Conservation (phyloP, 768 basidiomycete genomes). For the Panus rudis region DNA sequence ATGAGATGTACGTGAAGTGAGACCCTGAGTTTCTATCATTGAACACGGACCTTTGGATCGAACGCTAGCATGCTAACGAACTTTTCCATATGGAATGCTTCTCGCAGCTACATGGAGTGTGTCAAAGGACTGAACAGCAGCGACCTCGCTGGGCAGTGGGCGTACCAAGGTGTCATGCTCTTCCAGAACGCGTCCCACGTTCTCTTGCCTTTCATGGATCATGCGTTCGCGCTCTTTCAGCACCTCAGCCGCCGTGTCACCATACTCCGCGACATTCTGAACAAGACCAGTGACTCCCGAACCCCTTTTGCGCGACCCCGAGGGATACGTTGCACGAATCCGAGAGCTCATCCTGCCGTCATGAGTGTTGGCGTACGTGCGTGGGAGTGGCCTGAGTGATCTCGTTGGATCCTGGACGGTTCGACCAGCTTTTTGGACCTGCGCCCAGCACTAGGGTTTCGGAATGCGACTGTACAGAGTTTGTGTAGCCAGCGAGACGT, state of each 20-base stretch:
- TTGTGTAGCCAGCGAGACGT: constrained; percentile 1
- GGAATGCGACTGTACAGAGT: neutral
- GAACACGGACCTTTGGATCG: constrained; percentile 58
- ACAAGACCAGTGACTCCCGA: neutral
- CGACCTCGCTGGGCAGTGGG: neutral
- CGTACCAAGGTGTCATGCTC: constrained; percentile 72
- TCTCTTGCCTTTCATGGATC: constrained; percentile 50
- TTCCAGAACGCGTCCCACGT: constrained; percentile 53
- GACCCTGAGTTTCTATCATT: neutral
- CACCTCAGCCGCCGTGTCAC: constrained; percentile 9
- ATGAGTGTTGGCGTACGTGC: constrained; percentile 9
- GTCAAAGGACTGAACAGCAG: neutral
- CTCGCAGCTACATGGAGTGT: constrained; percentile 53
- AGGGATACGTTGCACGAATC: constrained; percentile 3
- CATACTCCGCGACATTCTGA: neutral
- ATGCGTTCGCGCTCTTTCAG: constrained; percentile 34
- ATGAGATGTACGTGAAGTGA: constrained; percentile 3
- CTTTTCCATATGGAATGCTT: constrained; percentile 83
- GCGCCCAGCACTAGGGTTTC: neutral
- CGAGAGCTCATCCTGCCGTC: constrained; percentile 10
- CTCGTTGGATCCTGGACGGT: constrained; percentile 62
- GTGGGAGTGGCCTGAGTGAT: constrained; percentile 32
- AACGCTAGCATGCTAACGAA: constrained; percentile 72
- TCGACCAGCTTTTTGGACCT: constrained; percentile 52
- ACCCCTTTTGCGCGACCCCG: constrained; percentile 2